Base-by-base conservation (phyloP, 2,329 filamentous ascomycete genomes). In the Fusarium sp. region DNA sequence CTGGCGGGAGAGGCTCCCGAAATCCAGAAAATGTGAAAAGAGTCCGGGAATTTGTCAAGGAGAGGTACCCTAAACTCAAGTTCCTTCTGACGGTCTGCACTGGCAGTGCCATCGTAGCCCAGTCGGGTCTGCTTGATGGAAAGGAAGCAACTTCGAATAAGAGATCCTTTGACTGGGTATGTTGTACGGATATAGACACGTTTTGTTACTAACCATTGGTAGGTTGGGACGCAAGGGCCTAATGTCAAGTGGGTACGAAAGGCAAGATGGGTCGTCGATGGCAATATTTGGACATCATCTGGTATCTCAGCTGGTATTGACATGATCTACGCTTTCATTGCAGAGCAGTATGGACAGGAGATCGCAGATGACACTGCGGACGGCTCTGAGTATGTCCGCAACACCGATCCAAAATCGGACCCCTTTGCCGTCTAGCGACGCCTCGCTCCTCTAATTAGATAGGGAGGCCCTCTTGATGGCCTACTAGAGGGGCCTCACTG, bases 61-160 rank as follows among this genome's bases (percentile, higher is more conserved):
- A 78, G 0, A 73, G 76, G 7, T 87, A 84, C 69, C 83, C 85
- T 0, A 80, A 81, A 13, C 72, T 90, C 12, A 79, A 83, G 54
- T 89, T 87, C 67, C 75, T 91, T 11, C 81, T 92, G n/a, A 90
- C 88, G 0, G 85, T 92, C 0, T 93, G 91, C 76, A 92, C 89
- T 1, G 91, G 91, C 0, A 83, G 87, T 5, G 84, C 85, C 5
- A 78, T 91, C 11, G 82, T 87, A 0, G 90, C 90, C 0, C 80
- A 83, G 28, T 83, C 90, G 0, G 90, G 90, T 0, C 76, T 91
- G 1, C 79, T 93, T 20, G 85, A 92, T 64, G 87, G 88, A 0
- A 84, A 82, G 45, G 81, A 81, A 22, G 91, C 90, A 3, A 93
- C 91, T 1, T 89, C 88, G 1, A 92, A 92, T 77, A 92, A 92